Evolutionary conservation across 345 rosid species (phyloP).

Genomic region (Aquilaria yunnanensis): DNA sequence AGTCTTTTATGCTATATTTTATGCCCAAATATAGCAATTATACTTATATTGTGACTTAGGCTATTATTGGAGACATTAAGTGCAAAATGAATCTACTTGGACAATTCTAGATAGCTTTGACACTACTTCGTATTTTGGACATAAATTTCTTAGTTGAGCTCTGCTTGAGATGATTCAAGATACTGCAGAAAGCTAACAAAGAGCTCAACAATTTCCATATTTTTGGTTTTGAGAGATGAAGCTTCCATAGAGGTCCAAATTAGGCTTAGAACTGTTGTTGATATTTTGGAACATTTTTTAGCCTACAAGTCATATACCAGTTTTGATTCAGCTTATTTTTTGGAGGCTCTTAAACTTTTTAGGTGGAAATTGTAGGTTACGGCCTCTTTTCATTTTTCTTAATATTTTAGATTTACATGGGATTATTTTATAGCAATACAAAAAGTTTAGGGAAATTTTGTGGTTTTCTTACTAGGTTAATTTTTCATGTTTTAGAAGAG

Average conservation of each 20-base stretch:
- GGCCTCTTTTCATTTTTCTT: too few species aligned
- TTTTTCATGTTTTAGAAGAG: too few species aligned
- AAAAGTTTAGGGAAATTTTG: too few species aligned
- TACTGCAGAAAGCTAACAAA: not conserved
- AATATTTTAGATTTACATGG: too few species aligned
- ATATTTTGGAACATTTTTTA: not conserved
- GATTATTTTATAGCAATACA: too few species aligned
- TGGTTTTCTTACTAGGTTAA: too few species aligned
- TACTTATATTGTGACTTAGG: not conserved
- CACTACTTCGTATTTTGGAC: not conserved
- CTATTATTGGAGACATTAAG: not conserved
- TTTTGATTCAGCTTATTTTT: too few species aligned
- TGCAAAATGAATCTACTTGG: not conserved
- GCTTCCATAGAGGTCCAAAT: not conserved
- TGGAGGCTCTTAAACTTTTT: too few species aligned
- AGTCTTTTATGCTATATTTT: not conserved
- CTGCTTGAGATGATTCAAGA: slow-evolving; percentile 1
- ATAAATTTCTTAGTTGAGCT: not conserved
- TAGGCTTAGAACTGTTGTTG: not conserved
- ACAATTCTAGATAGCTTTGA: not conserved
- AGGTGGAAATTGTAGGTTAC: too few species aligned
- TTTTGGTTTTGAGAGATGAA: not conserved
- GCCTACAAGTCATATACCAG: not conserved
- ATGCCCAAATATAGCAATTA: not conserved
- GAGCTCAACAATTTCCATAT: not conserved